phyloP scores from a whole-genome alignment of 192 early-diverging fungal species.

The Paraglomus brasilianum region DNA sequence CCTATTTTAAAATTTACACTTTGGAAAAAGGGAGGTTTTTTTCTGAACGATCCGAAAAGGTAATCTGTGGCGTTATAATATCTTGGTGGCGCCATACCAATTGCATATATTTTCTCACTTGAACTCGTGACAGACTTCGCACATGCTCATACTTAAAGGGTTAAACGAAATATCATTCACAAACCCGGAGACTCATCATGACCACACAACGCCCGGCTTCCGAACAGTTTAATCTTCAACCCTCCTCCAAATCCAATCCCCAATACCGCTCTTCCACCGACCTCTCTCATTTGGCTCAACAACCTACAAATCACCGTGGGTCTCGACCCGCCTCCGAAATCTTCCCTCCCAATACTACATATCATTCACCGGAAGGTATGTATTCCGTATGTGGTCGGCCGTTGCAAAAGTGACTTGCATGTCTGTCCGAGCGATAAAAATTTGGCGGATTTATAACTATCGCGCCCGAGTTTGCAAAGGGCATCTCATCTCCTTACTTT shows the following conservation, averaged over 20 bases:
- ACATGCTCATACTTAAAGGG: too few relatives aligned
- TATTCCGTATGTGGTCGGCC: neutral
- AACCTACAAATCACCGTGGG: conserved; percentile 14
- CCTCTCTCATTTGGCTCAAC: conserved; percentile 26
- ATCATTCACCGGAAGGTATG: conserved; percentile 33
- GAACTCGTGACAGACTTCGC: too few relatives aligned
- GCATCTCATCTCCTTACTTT: neutral
- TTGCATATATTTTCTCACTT: too few relatives aligned
- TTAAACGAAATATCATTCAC: too few relatives aligned
- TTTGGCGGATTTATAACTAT: too few relatives aligned
- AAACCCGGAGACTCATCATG: conserved; percentile 19
- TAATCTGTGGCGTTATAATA: too few relatives aligned
- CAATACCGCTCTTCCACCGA: conserved; percentile 25
- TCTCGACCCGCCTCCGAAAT: conserved; percentile 29
- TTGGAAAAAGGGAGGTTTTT: too few relatives aligned
- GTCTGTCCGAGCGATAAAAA: neutral
- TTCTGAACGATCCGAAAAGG: too few relatives aligned
- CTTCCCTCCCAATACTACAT: conserved; percentile 28
- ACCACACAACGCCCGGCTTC: conserved; percentile 27
- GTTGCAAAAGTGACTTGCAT: neutral
- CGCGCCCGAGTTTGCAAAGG: too few relatives aligned
- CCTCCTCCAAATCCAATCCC: conserved; percentile 19
- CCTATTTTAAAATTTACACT: too few relatives aligned
- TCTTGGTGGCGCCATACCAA: too few relatives aligned
- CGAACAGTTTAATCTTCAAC: conserved; percentile 31